Evolutionary conservation across 805 yeast genomes (phyloP), one percentile per base, ranked within the genome.

Genomic region (Ogataea angusta): DNA sequence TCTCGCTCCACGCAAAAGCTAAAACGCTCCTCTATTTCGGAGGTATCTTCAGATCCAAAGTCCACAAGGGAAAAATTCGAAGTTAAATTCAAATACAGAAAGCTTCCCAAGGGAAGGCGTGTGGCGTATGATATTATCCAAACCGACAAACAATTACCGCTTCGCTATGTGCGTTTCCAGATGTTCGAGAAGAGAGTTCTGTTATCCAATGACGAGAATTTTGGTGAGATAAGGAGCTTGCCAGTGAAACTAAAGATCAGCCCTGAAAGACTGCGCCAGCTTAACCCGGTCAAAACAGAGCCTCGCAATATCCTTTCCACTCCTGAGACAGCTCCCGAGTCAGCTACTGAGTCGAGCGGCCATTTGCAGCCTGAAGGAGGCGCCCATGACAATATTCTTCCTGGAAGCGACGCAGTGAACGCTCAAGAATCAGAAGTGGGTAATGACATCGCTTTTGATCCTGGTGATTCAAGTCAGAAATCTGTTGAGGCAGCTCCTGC

Each of bases 91-190:
- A 47, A 48, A 36, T 49, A 49, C 25, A 40, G 36, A 24, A 40
- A 30, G 24, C 34, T 36, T 8, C 10, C n/a, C 10, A n/a, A 24
- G 10, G 3, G 30, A 12, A 53, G 45, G 27, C 51, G 49, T 21
- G 61, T 55, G 3, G 36, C 40, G 3, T 53, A 35, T 17, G 54
- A 47, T 4, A 48, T 60, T 1, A 48, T 55, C 13, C 47, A 49
- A 26, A 44, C 48, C 4, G 46, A 47, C 5, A 31, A 46, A 1
- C 24, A 22, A n/a, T 29, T 45, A 24, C 54, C 65, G 22, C 36
- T 63, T 9, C 53, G 75, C 30, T 72, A 60, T 44, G 70, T 72
- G 33, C 63, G 57, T 38, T 32, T 62, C n/a, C 49, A 54, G 27
- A 21, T 60, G 3, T 40, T 43, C n/a, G 45, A 50, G 2, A 56